phyloP scores from a whole-genome alignment of 805 yeast genomes.

The Clavispora asparagi region DNA sequence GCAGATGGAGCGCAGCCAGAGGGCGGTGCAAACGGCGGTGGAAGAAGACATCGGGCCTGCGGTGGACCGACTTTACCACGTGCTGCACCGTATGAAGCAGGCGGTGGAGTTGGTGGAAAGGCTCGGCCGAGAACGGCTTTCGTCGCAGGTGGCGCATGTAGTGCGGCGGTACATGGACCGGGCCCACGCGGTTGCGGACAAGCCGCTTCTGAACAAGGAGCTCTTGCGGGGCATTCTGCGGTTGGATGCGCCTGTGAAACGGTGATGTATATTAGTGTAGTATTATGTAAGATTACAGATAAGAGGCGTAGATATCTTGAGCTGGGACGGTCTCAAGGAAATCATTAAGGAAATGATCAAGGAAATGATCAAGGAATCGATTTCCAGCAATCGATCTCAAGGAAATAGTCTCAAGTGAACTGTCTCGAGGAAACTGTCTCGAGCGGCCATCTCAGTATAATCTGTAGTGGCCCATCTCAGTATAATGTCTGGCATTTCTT shows the following conservation, averaged over 20 bases:
- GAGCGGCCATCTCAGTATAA: too few species aligned
- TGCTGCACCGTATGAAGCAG: conserved; percentile 24
- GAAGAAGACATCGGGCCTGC: conserved; percentile 19
- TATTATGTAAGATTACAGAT: background rate
- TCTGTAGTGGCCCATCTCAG: too few species aligned
- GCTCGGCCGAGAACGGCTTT: conserved; percentile 4
- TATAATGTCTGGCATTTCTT: too few species aligned
- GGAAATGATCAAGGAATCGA: too few species aligned
- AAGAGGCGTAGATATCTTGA: too few species aligned
- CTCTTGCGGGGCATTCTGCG: conserved; percentile 2
- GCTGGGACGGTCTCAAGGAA: too few species aligned
- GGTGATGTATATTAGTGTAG: conserved; percentile 4
- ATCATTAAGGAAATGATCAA: too few species aligned
- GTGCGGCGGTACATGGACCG: conserved; percentile 8
- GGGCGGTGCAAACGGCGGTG: conserved; percentile 11
- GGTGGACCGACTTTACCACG: conserved; percentile 35
- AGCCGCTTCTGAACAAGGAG: background rate
- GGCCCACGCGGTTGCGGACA: background rate
- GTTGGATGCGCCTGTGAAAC: conserved; percentile 1
- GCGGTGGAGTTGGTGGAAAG: conserved; percentile 19
- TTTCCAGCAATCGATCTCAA: too few species aligned
- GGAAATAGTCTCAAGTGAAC: too few species aligned
- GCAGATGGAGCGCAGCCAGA: conserved; percentile 1
- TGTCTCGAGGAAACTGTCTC: too few species aligned
- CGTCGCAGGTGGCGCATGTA: conserved; percentile 7